A percentile compares a stretch with the other conserved stretches of the same genome.
These are phyloP conservation scores for Cucumis cinereus DNA, from an alignment of 306 rosid genomes.

Conservation along the genomic window DNA sequence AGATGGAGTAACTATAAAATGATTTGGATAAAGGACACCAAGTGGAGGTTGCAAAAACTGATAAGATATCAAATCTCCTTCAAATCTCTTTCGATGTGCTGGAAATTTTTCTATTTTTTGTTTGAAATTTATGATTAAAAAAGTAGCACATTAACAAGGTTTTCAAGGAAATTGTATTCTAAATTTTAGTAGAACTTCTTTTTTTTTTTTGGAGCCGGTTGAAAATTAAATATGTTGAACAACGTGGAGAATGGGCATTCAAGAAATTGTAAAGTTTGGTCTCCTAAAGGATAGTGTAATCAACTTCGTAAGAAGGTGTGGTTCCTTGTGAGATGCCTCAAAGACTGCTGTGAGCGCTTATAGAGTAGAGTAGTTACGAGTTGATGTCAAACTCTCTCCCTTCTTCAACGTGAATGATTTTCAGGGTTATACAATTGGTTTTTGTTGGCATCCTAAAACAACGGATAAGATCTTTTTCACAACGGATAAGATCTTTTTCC, in stretches of 20 bases:
- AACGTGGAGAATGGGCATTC: no score
- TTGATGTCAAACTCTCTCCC: neutral
- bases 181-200: no score
- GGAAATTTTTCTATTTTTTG: no score
- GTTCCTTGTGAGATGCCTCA: neutral
- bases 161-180: no score
- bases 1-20: neutral
- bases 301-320: neutral
- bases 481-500: neutral
- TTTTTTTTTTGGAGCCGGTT: no score
- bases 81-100: neutral
- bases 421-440: neutral
- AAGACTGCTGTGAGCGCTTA: neutral
- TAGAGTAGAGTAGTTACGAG: neutral
- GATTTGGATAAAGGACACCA: neutral
- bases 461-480: neutral
- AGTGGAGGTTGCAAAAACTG: neutral
- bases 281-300: neutral
- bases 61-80: neutral
- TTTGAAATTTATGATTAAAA: no score
- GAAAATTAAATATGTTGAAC: no score
- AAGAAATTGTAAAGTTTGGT: neutral
- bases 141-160: no score
- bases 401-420: neutral
- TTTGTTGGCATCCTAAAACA: neutral